Percentiles rank a stretch among this genome's conserved stretches.
phyloP scores from a whole-genome alignment of 306 rosid genomes.

The Malus asiatica region DNA sequence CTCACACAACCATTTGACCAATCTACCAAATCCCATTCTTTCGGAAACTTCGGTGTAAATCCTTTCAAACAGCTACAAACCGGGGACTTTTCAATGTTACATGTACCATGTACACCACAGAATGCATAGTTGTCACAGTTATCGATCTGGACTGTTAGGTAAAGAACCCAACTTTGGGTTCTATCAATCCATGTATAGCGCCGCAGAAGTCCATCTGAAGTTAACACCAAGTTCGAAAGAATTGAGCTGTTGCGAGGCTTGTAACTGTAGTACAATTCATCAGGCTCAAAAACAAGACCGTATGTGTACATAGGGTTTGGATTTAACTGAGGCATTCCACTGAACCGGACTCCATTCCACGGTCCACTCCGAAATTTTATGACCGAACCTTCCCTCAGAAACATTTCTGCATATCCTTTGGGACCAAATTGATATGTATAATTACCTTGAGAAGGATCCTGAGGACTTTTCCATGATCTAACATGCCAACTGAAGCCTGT shows the following conservation, averaged over 20 bases:
- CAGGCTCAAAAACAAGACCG: constrained; percentile 19
- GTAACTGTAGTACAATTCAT: constrained; percentile 34
- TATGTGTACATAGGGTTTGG: constrained; percentile 9
- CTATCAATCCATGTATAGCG: constrained; percentile 8
- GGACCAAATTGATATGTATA: not conserved
- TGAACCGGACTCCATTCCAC: not conserved
- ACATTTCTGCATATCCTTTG: not conserved
- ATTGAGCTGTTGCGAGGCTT: constrained; percentile 14
- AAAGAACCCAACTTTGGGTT: not conserved
- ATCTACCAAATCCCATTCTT: constrained; percentile 15
- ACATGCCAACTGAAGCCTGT: constrained; percentile 19
- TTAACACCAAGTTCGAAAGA: constrained; percentile 34
- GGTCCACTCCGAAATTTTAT: not conserved
- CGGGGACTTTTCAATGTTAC: constrained; percentile 14
- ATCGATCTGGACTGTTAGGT: not conserved
- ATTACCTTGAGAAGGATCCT: constrained; percentile 49
- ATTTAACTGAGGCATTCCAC: not conserved
- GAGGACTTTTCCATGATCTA: constrained; percentile 34
- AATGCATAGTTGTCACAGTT: constrained; percentile 34
- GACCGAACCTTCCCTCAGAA: not conserved
- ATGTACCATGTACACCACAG: constrained; percentile 41
- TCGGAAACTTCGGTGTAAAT: constrained; percentile 19
- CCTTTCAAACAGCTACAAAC: constrained; percentile 43
- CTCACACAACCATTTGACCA: constrained; percentile 39
- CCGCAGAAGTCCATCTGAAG: not conserved